Conservation (phyloP, 495 filamentous ascomycete species). For the Tetracladium marchalianum region DNA sequence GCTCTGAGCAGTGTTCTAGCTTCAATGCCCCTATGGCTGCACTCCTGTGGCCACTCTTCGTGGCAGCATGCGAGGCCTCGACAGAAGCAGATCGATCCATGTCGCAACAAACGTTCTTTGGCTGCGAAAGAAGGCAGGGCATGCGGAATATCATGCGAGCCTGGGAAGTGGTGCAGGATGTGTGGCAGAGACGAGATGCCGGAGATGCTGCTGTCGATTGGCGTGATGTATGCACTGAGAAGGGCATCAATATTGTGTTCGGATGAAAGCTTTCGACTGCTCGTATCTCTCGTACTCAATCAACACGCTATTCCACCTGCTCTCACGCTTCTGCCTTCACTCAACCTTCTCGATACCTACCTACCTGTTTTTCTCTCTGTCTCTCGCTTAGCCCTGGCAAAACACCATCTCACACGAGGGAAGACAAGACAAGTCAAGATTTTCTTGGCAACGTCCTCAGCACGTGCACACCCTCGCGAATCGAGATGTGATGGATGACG, state of each 20-base stretch:
- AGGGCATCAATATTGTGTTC: conserved; percentile 45
- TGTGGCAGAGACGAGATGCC: conserved; percentile 42
- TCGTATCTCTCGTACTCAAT: not conserved
- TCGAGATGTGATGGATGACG: no score
- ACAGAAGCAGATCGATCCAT: conserved; percentile 29
- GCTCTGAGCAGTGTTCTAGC: conserved; percentile 16
- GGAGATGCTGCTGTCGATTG: conserved; percentile 27
- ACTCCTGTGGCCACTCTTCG: conserved; percentile 52
- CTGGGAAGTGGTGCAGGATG: conserved; percentile 45
- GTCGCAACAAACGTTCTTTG: conserved; percentile 35
- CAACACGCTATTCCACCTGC: no score
- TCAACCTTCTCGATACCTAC: no score
- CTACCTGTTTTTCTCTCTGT: no score
- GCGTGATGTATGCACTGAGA: conserved; percentile 39
- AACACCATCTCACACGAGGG: no score
- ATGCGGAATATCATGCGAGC: conserved; percentile 52
- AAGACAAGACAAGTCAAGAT: no score
- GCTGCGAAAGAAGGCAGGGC: conserved; percentile 41
- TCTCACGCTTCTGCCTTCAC: no score
- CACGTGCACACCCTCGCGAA: no score
- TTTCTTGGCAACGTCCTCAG: no score
- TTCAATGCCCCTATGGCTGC: conserved; percentile 45
- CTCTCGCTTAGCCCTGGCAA: no score
- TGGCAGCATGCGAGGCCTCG: conserved; percentile 45
- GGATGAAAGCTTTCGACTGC: conserved; percentile 28